Evolutionary conservation across 2,329 filamentous ascomycete genomes (phyloP), one percentile per base, ranked within the genome.

Genomic region (Nigrospora osmanthi): DNA sequence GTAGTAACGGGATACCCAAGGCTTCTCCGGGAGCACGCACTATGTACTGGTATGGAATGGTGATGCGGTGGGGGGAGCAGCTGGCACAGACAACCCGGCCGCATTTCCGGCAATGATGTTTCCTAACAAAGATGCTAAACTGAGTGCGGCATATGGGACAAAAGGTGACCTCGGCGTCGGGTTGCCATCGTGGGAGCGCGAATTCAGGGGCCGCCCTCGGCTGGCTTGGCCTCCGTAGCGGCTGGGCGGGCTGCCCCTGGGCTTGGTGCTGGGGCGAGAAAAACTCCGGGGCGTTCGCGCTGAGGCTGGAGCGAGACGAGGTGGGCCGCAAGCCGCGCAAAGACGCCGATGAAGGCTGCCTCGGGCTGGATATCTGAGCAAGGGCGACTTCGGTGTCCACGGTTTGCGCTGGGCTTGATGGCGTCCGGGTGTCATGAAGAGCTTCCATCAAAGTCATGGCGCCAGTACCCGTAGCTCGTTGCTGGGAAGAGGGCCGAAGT

Each of bases 81-180:
- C 81, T 75, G 47, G 83, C 82, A 65, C 91, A 97, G 19, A 97
- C 91, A 10, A 97, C 90, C 49, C 89, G 76, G 38, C 91, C 91
- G 61, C 91, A 97, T 77, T 95, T 96, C 54, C 90, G 80, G 73
- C 91, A 97, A 61, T 97, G 91, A 67, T 97, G 91, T 61, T 94
- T 94, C 50, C 91, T 77, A 59, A 88, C 83, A 68, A 89, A 88
- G 54, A 95, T 85, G 60, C 80, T 87, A 59, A 97, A 97, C 40
- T 82, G 78, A 1, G 78, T 78, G 43, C 73, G 71, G 60, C 91
- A 97, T 47, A 96, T 95, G 2, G 89, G 88, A 61, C 91, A 97
- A 49, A 81, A 76, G 2, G 81, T 80, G 11, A 87, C 89, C 54
- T 94, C 89, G 4, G 77, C 73, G 64, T 97, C 91, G 4, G 89